Evolutionary conservation across 345 rosid genomes (phyloP), one percentile per base, ranked within the genome.

Genomic region (Pelargonium nanum): DNA sequence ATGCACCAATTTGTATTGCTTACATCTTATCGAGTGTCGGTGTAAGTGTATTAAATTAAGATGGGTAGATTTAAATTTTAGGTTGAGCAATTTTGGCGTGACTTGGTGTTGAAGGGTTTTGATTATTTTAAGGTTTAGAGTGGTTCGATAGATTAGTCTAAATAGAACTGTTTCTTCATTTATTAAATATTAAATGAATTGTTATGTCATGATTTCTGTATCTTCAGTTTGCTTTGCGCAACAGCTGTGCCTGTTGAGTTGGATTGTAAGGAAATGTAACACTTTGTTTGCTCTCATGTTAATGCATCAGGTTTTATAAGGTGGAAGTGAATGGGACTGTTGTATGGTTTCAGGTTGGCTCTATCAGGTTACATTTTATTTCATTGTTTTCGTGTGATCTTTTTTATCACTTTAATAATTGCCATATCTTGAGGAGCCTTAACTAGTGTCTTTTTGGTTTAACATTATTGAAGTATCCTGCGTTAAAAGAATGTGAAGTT

Each of bases 341-440:
- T 75, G 79, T 93, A 56, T 87, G 99, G 99, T 93, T 89, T 93
- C 99, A 93, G 99, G 99, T 93, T 93, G 89, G 91, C 91, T 79
- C 76, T 78, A 85, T 72, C 94, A 89, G 92, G 96, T 87, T 78
- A 87, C 89, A 74, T 64, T 78, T 84, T 72, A 52, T 70, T 83
- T 66, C 81, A 75, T 72, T 75, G 45, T 72, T 76, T 59, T 63
- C 34, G 12, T 34, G 12, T 4, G 6, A 5, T 34, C 7, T 34
- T 20, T 53, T 9, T 22, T 55, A n/a, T 23, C 6, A 25, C 10
- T 55, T 22, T 21, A 55, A 22, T 19, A 10, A 4, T 22, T 55
- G 12, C 4, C 26, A 55, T 55, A 22, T 12, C 2, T 22, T 22
- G 26, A 55, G 48, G 48, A 9, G 48, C 15, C 48, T 40, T 15